Percentiles rank a stretch among this genome's conserved stretches.
Evolutionary conservation across 768 basidiomycete genomes (phyloP).

Genomic region (Suillus sp.): DNA sequence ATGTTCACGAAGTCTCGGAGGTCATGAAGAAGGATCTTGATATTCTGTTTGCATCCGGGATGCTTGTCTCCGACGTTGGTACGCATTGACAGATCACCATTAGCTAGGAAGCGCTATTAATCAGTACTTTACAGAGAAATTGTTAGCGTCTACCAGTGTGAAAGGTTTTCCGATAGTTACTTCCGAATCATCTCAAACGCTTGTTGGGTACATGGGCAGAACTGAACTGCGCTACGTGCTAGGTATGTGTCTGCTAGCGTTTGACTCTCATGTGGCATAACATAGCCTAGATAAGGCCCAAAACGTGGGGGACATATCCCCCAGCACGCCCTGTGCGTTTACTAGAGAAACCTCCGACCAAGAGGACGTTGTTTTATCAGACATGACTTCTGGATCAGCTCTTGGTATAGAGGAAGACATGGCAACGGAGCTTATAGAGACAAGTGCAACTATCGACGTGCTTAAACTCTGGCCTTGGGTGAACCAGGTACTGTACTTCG

Average conservation of each 20-base stretch:
- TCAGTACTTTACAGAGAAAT: slow-evolving; percentile 52
- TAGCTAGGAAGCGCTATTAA: slow-evolving; percentile 11
- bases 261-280: slow-evolving; percentile 5
- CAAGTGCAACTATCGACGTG: slow-evolving; percentile 54
- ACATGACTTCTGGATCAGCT: slow-evolving; percentile 46
- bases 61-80: slow-evolving; percentile 83
- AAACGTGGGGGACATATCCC: slow-evolving; percentile 58
- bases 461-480: slow-evolving; percentile 89
- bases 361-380: slow-evolving; percentile 49
- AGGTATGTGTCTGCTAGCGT: slow-evolving; percentile 45
- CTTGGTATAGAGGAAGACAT: slow-evolving; percentile 71
- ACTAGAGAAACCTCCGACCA: slow-evolving; percentile 49
- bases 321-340: slow-evolving; percentile 77
- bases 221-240: slow-evolving; percentile 85
- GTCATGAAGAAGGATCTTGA: slow-evolving; percentile 88
- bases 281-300: slow-evolving; percentile 64
- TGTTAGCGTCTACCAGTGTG: slow-evolving; percentile 70
- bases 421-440: slow-evolving; percentile 63
- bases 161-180: slow-evolving; percentile 93
- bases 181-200: slow-evolving; percentile 54
- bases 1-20: slow-evolving; percentile 61
- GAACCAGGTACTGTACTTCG: slow-evolving; percentile 66
- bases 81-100: slow-evolving; percentile 30
- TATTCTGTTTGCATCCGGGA: slow-evolving; percentile 70
- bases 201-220: slow-evolving; percentile 88